Base-by-base conservation (phyloP, 805 yeast genomes). In the Monosporozyma aquatica region DNA sequence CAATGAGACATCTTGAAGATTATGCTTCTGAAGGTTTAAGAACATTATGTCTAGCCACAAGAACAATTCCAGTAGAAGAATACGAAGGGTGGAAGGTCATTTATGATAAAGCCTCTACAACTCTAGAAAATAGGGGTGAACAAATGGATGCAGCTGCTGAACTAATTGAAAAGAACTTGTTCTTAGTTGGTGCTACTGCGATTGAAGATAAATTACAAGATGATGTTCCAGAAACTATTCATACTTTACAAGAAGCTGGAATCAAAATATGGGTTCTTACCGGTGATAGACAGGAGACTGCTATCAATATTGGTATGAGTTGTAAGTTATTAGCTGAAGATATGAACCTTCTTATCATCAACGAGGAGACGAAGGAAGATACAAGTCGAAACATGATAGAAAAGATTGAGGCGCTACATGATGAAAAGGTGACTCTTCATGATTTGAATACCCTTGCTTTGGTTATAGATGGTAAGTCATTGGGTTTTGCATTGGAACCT, bases 271-370 rank as follows among this genome's bases (percentile, higher is more conserved):
- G 99, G 99, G 97, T 92, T 20, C 69, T 92, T 40, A 92, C 99
- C 2, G 99, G 99, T 53, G 99, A 92, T 59, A 76, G 96, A 62
- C 99, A 94, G 61, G 99, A 92, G 62, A 92, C 99, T 11, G 99
- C 99, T 0, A 84, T 92, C 50, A 92, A 92, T 61, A 92, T 92
- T 57, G 99, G 98, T 47, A 87, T 92, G 97, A 86, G 96, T 54
- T 94, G 98, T 69, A 87, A 85, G 58, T 70, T 92, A 37, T 65
- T 92, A 37, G 81, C 92, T 57, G 99, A 92, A 61, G 98, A 92
- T 56, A 92, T 92, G 99, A 89, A 87, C 51, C 65, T 92, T 47
- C 70, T 92, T 51, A 78, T 90, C 46, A 80, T 92, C 28, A 92
- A 92, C 58, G 98, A 92, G 61, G 89, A 82, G 28, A 72, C 76